Percentiles rank a stretch among this genome's conserved stretches.
These are phyloP conservation scores for Termitomyces sp. DNA, from an alignment of 768 basidiomycete species.

Conservation along the genomic window DNA sequence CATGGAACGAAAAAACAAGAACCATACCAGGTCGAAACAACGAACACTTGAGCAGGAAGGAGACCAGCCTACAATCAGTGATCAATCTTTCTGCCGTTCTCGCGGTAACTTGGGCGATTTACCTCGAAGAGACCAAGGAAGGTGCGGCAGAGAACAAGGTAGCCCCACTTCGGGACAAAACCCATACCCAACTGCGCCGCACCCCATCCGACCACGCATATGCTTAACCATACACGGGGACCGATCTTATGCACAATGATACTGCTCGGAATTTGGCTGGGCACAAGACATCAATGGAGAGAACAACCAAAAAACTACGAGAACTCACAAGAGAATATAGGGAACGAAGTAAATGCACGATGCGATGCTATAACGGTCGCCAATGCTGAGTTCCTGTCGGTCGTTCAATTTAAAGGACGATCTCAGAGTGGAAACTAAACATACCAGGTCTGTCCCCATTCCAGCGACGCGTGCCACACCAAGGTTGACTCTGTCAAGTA, in stretches of 20 bases:
- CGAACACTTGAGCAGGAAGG: background rate
- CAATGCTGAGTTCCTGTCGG: conserved; percentile 22
- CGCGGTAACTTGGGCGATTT: background rate
- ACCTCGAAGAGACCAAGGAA: conserved; percentile 39
- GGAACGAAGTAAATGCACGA: conserved; percentile 38
- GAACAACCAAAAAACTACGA: background rate
- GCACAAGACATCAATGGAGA: background rate
- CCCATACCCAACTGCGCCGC: conserved; percentile 38
- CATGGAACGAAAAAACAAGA: background rate
- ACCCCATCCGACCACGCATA: conserved; percentile 35
- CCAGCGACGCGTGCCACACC: conserved; percentile 28
- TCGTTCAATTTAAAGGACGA: background rate
- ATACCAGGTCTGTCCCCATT: conserved; percentile 28
- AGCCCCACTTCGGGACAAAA: conserved; percentile 32
- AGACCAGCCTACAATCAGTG: background rate
- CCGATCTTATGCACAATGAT: conserved; percentile 33
- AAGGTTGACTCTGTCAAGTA: conserved; percentile 28
- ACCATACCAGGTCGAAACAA: conserved; percentile 6
- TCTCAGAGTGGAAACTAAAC: background rate
- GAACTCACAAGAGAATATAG: conserved; percentile 33
- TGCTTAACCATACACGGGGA: conserved; percentile 34
- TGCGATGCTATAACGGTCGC: conserved; percentile 31
- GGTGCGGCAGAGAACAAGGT: conserved; percentile 31
- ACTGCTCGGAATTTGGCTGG: conserved; percentile 39
- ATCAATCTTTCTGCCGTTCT: background rate